phyloP scores from a whole-genome alignment of 257 asterid species.

The Capsicum rhomboideum region DNA sequence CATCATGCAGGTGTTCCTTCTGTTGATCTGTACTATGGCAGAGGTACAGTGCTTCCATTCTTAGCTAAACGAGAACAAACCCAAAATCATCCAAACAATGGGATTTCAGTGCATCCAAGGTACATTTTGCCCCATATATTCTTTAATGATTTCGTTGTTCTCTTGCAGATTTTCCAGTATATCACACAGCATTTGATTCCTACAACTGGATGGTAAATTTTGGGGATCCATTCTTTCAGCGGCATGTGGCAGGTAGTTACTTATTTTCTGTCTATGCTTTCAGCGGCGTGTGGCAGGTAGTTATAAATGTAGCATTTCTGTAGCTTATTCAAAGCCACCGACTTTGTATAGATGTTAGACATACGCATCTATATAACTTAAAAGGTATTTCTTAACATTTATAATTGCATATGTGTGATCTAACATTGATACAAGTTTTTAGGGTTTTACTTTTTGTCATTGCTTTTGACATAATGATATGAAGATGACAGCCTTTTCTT shows the following conservation, averaged over 20 bases:
- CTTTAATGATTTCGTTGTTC: background rate
- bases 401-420: background rate
- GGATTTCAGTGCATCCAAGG: background rate
- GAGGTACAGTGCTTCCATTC: constrained; percentile 28
- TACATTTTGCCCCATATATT: constrained; percentile 7
- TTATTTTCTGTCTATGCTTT: constrained; percentile 42
- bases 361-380: background rate
- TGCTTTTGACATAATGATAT: background rate
- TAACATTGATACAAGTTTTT: background rate
- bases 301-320: background rate
- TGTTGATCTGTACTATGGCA: constrained; percentile 76
- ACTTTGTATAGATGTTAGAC: background rate
- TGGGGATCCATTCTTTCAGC: constrained; percentile 87
- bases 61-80: background rate
- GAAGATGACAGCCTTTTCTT: background rate
- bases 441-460: background rate
- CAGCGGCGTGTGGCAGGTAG: constrained; percentile 82
- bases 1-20: constrained; percentile 88
- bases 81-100: background rate
- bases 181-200: constrained; percentile 93
- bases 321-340: background rate
- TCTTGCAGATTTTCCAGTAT: constrained; percentile 80
- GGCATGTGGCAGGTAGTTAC: constrained; percentile 71
- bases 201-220: constrained; percentile 70
- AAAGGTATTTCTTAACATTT: background rate